phyloP scores from a whole-genome alignment of 2,329 filamentous ascomycete species.

The Cadophora sp. region DNA sequence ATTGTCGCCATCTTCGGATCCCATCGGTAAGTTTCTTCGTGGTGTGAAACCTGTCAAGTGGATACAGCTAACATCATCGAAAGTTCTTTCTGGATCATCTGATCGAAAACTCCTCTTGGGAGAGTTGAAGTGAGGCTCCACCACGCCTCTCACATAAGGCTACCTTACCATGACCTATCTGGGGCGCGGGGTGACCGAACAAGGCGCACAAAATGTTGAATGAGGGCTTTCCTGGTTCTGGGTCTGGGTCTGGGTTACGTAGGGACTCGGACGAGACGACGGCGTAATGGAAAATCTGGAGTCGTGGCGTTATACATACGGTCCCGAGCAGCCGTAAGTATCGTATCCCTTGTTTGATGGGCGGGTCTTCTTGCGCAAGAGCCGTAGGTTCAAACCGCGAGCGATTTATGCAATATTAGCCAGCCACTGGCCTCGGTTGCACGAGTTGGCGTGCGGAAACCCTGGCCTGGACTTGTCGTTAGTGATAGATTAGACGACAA shows the following conservation, averaged over 20 bases:
- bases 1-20: slow-evolving; percentile 84
- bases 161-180: slow-evolving; percentile 1
- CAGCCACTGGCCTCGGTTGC: not conserved
- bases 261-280: not conserved
- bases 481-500: slow-evolving; percentile 26
- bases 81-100: slow-evolving; percentile 89
- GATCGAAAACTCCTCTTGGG: slow-evolving; percentile 85
- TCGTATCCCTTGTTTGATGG: slow-evolving; percentile 24
- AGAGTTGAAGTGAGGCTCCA: slow-evolving; percentile 68
- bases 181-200: not conserved
- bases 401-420: slow-evolving; percentile 17
- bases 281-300: slow-evolving; percentile 21
- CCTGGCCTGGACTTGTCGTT: not conserved
- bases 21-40: slow-evolving; percentile 73
- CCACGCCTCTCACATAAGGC: slow-evolving; percentile 4
- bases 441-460: slow-evolving; percentile 10
- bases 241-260: not conserved
- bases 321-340: slow-evolving; percentile 35
- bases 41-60: not conserved
- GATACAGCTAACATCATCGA: slow-evolving; percentile 31
- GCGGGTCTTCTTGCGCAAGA: slow-evolving; percentile 22
- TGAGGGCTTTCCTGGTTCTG: not conserved
- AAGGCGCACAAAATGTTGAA: not conserved
- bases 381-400: slow-evolving; percentile 27
- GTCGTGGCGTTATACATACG: slow-evolving; percentile 30